Conservation (phyloP, 2,329 filamentous ascomycete genomes). For the Arachnomyces sp. region DNA sequence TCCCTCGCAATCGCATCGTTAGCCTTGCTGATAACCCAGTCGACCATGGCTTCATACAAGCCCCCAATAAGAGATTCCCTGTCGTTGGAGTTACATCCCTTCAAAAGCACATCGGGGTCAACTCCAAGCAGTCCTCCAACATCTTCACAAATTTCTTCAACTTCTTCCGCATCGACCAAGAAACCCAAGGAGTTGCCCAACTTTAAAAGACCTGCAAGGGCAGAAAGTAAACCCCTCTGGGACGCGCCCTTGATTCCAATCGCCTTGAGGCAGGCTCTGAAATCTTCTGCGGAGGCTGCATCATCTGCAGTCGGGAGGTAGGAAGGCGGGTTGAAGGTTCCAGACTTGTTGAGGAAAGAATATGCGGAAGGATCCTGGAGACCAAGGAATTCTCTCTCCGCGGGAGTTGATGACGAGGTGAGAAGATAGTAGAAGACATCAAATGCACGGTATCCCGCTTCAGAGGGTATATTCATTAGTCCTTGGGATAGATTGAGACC, state of each 20-base stretch:
- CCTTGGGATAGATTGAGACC: slow-evolving; percentile 79
- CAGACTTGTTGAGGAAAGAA: slow-evolving; percentile 68
- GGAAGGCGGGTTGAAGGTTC: slow-evolving; percentile 74
- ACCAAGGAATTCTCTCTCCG: slow-evolving; percentile 80
- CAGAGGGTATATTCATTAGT: slow-evolving; percentile 67
- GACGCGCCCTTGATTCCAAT: slow-evolving; percentile 87
- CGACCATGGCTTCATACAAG: slow-evolving; percentile 86
- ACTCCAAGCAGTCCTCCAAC: slow-evolving; percentile 77
- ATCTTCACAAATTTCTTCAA: slow-evolving; percentile 85
- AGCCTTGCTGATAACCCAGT: slow-evolving; percentile 85
- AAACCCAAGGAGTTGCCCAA: slow-evolving; percentile 86
- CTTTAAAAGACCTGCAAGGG: slow-evolving; percentile 77
- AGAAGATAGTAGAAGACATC: slow-evolving; percentile 97
- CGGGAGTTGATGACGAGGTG: slow-evolving; percentile 78
- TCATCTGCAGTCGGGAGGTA: slow-evolving; percentile 92
- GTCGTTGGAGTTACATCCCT: slow-evolving; percentile 75
- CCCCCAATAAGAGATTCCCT: slow-evolving; percentile 73
- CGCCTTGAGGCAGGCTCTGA: slow-evolving; percentile 73
- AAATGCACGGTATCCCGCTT: slow-evolving; percentile 81
- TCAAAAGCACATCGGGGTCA: slow-evolving; percentile 71
- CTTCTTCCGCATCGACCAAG: slow-evolving; percentile 68
- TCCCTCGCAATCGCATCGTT: slow-evolving; percentile 76
- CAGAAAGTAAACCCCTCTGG: slow-evolving; percentile 75
- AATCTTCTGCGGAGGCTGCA: slow-evolving; percentile 85
- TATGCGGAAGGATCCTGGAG: slow-evolving; percentile 72